Base-by-base conservation (phyloP, 208 protist genomes). In the Leptomonas seymouri region DNA sequence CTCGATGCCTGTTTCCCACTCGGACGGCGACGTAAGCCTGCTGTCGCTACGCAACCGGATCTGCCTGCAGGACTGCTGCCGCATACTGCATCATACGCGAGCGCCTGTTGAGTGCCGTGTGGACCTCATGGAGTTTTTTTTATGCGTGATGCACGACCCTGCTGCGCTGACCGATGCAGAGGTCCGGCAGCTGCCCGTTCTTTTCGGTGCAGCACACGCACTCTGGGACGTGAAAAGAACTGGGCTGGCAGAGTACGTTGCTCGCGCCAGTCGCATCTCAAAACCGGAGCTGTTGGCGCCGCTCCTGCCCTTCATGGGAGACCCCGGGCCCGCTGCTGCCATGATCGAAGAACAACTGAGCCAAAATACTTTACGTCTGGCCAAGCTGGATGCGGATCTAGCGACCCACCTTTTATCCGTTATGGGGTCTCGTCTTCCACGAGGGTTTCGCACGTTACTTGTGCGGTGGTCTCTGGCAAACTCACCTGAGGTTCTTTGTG, bases 101-200 rank as follows among this genome's bases (percentile, higher is more conserved):
- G 64, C 20, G 39, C 31, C 50, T 12, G 12, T 49, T 2, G 11
- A 39, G 45, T 48, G 71, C 28, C 73, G 64, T 36, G 14, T 72
- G 8, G 57, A 70, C 31, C 49, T 85, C 6, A 66, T 79, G 67
- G 58, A 78, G 59, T 85, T 81, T 41, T 56, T 76, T 21, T 44
- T 80, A 25, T 69, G 60, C 14, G 67, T 76, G 3, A 42, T 72
- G 48, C 69, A 48, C 14, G 59, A 71, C 12, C 66, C 76, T 9
- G 65, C 57, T 1, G 42, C 46, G 42, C 48, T 78, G 42, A 71
- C 72, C 2, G 18, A 15, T 2, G 65, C 71, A 6, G 76, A 85
- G 25, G n/a, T 78, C 20, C 23, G 46, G 11, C 23, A 41, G 14
- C 51, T 85, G 15, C 71, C 76, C 1, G 18, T 18, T 6, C 36